Percentiles rank a stretch among this genome's conserved stretches.
Conservation (phyloP, 768 basidiomycete species). For the Xerocomellus intermedius region DNA sequence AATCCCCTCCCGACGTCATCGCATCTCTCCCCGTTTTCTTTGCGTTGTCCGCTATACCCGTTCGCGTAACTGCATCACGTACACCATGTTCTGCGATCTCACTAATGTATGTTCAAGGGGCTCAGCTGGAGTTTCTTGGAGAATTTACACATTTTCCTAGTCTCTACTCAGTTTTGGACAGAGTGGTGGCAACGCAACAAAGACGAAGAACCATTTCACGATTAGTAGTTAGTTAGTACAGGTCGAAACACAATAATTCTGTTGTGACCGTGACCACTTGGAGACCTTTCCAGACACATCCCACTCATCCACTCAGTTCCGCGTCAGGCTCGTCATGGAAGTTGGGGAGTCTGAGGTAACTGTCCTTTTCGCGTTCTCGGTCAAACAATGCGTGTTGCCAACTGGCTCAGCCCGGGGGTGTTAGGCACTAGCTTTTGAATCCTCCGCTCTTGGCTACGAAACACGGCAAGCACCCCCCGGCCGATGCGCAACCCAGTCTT, state of each 20-base stretch:
- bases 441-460: not conserved
- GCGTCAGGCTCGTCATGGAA: not conserved
- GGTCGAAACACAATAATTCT: too few relatives aligned
- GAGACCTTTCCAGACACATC: too few relatives aligned
- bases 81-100: constrained; percentile 29
- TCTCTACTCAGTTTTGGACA: not conserved
- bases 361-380: not conserved
- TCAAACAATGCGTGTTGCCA: too few relatives aligned
- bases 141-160: constrained; percentile 12
- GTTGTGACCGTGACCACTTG: not conserved
- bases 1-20: constrained; percentile 13
- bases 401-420: too few relatives aligned
- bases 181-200: not conserved
- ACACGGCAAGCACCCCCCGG: not conserved
- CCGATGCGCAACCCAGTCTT: not conserved
- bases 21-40: constrained; percentile 11
- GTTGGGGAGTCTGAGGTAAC: not conserved
- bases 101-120: constrained; percentile 30
- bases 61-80: constrained; percentile 29
- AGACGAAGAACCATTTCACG: not conserved
- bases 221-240: not conserved
- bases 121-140: constrained; percentile 11
- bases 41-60: constrained; percentile 30
- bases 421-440: too few relatives aligned
- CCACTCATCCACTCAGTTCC: not conserved